Base-by-base conservation (phyloP, 768 basidiomycete species). In the Phylloporus sp. region DNA sequence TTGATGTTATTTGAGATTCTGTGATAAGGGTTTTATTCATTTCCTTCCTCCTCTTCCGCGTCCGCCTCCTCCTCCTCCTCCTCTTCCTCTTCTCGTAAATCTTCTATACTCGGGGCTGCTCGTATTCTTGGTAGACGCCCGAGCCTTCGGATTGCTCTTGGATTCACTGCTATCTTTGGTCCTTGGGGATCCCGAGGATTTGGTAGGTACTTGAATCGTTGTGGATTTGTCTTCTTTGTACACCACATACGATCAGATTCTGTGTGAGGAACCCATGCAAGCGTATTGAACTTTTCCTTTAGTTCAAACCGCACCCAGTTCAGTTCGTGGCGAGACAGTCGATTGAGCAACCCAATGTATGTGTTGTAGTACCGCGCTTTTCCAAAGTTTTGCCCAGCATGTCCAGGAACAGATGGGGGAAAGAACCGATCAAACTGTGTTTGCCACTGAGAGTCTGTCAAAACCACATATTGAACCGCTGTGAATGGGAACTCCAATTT, bases 211-310 rank as follows among this genome's bases (percentile, higher is more conserved):
- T n/a, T n/a, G n/a, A n/a, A n/a, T n/a, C n/a, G n/a, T n/a, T n/a
- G n/a, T n/a, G n/a, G n/a, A n/a, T n/a, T n/a, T n/a, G n/a, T 32
- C 5, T 23, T 22, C 11, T 10, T 23, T 1, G 45, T 46, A 17
- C 18, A 23, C 45, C 45, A 46, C 45, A 46, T 46, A 4, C 31
- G 22, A 18, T 46, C 45, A 3, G 23, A 26, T 33, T 9, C 38
- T 1, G 38, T 29, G 24, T 24, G 20, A 9, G 45, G 45, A 26
- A 46, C 21, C 45, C 45, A 46, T 5, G 31, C 31, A 3, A 46
- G 11, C 3, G 31, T 15, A 21, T 34, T 23, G 15, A 46, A 46
- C 24, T 46, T 46, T 9, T 2, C 5, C 10, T 17, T 1, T 1
- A 40, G 18, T 14, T 18, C 18, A 14, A 9, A 1, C 5, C 9